phyloP scores from a whole-genome alignment of 352 stramenopile species.

The Phytophthora tentaculata region DNA sequence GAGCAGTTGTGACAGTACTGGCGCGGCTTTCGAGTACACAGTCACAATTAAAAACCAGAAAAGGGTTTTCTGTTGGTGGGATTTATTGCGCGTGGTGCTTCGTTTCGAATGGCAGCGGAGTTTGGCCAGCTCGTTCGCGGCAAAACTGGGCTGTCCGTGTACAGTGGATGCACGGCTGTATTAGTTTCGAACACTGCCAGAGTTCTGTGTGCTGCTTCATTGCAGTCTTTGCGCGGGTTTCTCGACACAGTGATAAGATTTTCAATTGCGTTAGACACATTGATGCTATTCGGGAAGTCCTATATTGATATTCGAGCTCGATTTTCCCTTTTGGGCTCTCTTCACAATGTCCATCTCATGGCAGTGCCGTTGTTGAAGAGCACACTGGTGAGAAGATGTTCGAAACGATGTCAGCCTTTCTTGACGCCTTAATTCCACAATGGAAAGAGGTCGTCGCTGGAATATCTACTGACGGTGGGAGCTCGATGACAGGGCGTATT shows the following conservation, averaged over 20 bases:
- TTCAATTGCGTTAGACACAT: not conserved
- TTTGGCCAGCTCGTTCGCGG: not conserved
- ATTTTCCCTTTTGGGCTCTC: not conserved
- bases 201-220: not conserved
- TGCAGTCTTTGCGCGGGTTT: not conserved
- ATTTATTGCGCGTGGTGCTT: not conserved
- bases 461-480: not conserved
- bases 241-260: not conserved
- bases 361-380: not conserved
- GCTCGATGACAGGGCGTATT: not conserved
- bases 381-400: not conserved
- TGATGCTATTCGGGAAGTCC: not conserved
- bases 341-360: not conserved
- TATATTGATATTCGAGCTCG: not conserved
- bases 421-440: not conserved
- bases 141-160: not conserved
- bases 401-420: not conserved
- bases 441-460: not conserved
- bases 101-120: not conserved
- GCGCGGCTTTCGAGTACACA: not conserved
- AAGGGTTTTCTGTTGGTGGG: not conserved
- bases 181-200: not conserved
- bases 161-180: not conserved
- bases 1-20: not conserved
- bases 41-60: not conserved